Evolutionary conservation across 225 moss, liverwort and hornwort species (phyloP).

Genomic region (Bryum argenteum): DNA sequence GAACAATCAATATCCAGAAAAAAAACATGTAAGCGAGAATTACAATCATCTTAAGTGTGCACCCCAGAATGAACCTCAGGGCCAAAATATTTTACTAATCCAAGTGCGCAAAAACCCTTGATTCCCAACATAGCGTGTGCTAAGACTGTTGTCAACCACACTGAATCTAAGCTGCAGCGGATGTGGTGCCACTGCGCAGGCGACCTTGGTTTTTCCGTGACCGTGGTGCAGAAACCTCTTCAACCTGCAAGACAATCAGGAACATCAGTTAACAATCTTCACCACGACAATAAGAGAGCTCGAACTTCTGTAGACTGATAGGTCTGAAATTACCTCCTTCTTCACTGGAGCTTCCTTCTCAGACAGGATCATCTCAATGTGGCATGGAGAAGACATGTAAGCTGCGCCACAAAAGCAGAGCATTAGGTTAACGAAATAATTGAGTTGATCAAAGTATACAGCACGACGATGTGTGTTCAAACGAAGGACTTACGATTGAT

Average conservation of each 20-base stretch:
- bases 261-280: background rate
- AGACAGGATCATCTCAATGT: constrained; percentile 63
- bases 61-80: constrained; percentile 18
- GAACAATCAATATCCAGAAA: background rate
- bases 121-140: constrained; percentile 25
- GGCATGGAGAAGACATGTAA: constrained; percentile 71
- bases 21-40: background rate
- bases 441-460: too few relatives aligned
- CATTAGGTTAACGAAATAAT: background rate
- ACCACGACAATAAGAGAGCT: background rate
- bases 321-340: constrained; percentile 44
- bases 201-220: constrained; percentile 51
- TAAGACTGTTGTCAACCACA: constrained; percentile 3
- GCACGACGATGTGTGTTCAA: too few relatives aligned
- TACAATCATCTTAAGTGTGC: constrained; percentile 10
- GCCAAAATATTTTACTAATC: constrained; percentile 24
- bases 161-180: constrained; percentile 37
- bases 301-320: background rate
- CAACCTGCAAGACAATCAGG: constrained; percentile 27
- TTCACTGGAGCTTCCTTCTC: constrained; percentile 64
- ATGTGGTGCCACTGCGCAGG: constrained; percentile 59
- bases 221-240: constrained; percentile 46
- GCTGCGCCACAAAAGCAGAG: constrained; percentile 31
- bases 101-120: constrained; percentile 15
- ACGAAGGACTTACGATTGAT: constrained; percentile 48